Conservation (phyloP, 2,329 filamentous ascomycete genomes). For the Leptoxyphium fumago region DNA sequence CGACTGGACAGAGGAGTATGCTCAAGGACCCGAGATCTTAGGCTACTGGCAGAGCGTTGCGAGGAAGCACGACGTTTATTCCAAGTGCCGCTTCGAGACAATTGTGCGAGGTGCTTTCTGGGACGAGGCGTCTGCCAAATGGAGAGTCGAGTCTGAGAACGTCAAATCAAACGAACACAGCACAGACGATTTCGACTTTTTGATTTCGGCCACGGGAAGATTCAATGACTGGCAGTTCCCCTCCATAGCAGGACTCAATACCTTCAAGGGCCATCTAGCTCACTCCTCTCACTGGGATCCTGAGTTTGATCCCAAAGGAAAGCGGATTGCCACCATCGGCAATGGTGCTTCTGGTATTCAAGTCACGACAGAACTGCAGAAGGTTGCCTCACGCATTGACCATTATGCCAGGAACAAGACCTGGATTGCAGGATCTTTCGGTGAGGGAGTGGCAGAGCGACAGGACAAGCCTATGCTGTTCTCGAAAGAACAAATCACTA, state of each 20-base stretch:
- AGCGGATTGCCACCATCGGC: constrained; percentile 27
- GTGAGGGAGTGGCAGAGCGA: constrained; percentile 34
- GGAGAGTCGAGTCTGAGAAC: constrained; percentile 41
- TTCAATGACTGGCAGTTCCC: constrained; percentile 54
- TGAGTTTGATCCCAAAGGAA: constrained; percentile 19
- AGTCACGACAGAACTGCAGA: constrained; percentile 34
- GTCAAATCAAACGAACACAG: constrained; percentile 10
- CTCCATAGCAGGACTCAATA: constrained; percentile 31
- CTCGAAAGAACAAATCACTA: constrained; percentile 36
- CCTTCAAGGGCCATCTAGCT: constrained; percentile 22
- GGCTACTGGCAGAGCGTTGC: constrained; percentile 52
- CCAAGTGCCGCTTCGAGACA: constrained; percentile 40
- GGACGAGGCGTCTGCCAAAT: constrained; percentile 37
- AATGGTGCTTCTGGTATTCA: constrained; percentile 31
- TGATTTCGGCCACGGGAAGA: constrained; percentile 48
- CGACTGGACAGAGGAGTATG: constrained; percentile 55
- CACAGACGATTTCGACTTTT: constrained; percentile 39
- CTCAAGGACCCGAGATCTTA: constrained; percentile 50
- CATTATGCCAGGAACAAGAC: constrained; percentile 52
- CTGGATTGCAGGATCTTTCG: constrained; percentile 52
- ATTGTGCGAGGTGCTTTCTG: constrained; percentile 43
- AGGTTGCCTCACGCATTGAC: constrained; percentile 34
- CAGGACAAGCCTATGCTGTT: constrained; percentile 43
- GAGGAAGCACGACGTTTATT: constrained; percentile 49
- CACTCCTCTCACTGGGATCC: constrained; percentile 27